Evolutionary conservation across 352 stramenopile genomes (phyloP), one percentile per base, ranked within the genome.

Genomic region (Globisporangium spiculum): DNA sequence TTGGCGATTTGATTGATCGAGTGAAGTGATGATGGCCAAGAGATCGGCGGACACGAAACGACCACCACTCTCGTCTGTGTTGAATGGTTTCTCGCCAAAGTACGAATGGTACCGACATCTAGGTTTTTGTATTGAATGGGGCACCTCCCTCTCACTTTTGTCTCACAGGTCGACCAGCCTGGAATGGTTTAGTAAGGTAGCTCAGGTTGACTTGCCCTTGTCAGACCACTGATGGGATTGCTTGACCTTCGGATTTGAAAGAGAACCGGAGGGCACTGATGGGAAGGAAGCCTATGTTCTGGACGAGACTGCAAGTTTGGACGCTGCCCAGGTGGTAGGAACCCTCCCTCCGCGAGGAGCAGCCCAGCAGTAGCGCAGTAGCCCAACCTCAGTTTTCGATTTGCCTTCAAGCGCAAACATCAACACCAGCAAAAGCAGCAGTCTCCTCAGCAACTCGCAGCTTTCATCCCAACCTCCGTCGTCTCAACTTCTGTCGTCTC

Each of bases 321-420:
- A 46, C 38, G 38, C 38, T 2, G 16, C 12, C 38, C 38, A 46
- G 20, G 16, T 48, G 41, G 4, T 18, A n/a, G 41, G 41, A 48
- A 4, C 4, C 54, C 38, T 46, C 38, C 10, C 12, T 46, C 38
- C 38, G 14, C 38, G 10, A 46, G 38, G 36, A 41, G n/a, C 18
- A 63, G 4, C 30, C 30, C 30, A 32, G 30, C 10, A 6, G 20
- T n/a, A 46, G 16, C 56, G 32, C n/a, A 41, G 3, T 1, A 46
- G 14, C 18, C 9, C 58, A 26, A 36, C 34, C 59, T 65, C 36
- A 52, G 10, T 56, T 65, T 46, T 27, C 59, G 26, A 36, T 56
- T 65, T 56, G 26, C 24, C 41, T 65, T 56, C 38, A 30, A 56
- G 59, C 26, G 24, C 59, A 65, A n/a, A 65, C 30, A 65, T 27